Conservation (phyloP, 2,329 filamentous ascomycete genomes). For the Fusarium armeniacum region DNA sequence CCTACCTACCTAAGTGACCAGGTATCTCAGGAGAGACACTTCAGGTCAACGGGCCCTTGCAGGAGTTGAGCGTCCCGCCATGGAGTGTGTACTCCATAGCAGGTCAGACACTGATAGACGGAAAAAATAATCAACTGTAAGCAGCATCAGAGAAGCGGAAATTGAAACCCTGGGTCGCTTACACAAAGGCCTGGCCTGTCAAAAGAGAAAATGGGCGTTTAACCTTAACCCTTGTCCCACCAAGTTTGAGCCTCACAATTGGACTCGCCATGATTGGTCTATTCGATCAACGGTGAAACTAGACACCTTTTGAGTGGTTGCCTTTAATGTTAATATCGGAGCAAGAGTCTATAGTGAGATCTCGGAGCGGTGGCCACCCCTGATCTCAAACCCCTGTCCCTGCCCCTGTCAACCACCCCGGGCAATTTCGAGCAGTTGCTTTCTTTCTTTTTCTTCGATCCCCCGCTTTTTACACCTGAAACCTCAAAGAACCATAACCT, state of each 20-base stretch:
- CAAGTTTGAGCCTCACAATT: conserved; percentile 44
- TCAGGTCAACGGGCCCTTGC: conserved; percentile 17
- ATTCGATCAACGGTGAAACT: conserved; percentile 33
- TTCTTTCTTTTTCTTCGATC: conserved; percentile 7
- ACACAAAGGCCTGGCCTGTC: conserved; percentile 26
- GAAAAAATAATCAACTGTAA: conserved; percentile 33
- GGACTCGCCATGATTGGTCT: conserved; percentile 29
- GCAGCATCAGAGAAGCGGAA: conserved; percentile 26
- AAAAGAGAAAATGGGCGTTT: conserved; percentile 20
- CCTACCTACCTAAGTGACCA: background rate
- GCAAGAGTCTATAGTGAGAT: conserved; percentile 16
- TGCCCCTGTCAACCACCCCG: background rate
- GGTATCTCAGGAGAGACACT: conserved; percentile 10
- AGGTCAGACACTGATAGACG: conserved; percentile 41
- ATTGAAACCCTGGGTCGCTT: conserved; percentile 34
- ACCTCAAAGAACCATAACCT: conserved; percentile 15
- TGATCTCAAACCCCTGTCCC: conserved; percentile 2
- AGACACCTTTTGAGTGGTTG: background rate
- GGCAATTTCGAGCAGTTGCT: background rate
- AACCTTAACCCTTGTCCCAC: conserved; percentile 16
- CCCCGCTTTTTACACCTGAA: conserved; percentile 37
- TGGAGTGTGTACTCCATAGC: conserved; percentile 26
- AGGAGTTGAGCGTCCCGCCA: conserved; percentile 23
- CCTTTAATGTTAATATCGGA: conserved; percentile 38
- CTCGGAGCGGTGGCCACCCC: background rate